Evolutionary conservation across 2,329 filamentous ascomycete genomes (phyloP).

Genomic region (Penicillium capsulatum): DNA sequence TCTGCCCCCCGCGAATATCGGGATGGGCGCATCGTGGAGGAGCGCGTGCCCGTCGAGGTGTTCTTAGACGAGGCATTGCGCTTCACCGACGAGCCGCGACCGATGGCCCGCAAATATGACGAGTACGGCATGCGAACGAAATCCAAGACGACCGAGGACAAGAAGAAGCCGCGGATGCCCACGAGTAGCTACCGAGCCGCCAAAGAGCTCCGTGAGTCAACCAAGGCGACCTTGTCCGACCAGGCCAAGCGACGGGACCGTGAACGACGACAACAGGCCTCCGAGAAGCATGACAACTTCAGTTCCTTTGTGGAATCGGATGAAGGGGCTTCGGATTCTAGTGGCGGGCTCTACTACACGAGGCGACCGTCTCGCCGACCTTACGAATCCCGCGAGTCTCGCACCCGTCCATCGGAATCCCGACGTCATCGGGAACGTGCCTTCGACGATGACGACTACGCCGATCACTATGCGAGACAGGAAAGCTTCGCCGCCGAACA

Average conservation of each 20-base stretch:
- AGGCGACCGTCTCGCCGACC: constrained; percentile 21
- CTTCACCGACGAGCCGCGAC: constrained; percentile 36
- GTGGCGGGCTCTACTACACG: constrained; percentile 19
- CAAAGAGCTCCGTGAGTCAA: constrained; percentile 34
- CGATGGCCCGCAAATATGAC: constrained; percentile 39
- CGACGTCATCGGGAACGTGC: constrained; percentile 20
- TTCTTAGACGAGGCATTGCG: constrained; percentile 38
- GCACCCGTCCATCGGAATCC: constrained; percentile 19
- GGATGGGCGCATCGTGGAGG: constrained; percentile 43
- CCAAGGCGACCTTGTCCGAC: constrained; percentile 29
- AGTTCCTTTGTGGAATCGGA: constrained; percentile 22
- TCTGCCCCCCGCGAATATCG: constrained; percentile 37
- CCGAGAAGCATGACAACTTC: constrained; percentile 18
- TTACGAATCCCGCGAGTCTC: constrained; percentile 14
- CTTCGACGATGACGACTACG: constrained; percentile 28
- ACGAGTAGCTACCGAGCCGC: constrained; percentile 23
- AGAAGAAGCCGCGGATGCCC: constrained; percentile 33
- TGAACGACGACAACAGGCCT: constrained; percentile 30
- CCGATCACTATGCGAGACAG: constrained; percentile 31
- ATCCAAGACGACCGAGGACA: constrained; percentile 33
- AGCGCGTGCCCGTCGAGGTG: constrained; percentile 37
- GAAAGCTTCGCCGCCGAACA: constrained; percentile 36
- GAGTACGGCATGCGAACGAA: constrained; percentile 34
- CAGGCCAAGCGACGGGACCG: too few species aligned
- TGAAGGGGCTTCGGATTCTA: constrained; percentile 35